phyloP scores from a whole-genome alignment of 1,284 basidiomycete genomes.

The Flammula alnicola region DNA sequence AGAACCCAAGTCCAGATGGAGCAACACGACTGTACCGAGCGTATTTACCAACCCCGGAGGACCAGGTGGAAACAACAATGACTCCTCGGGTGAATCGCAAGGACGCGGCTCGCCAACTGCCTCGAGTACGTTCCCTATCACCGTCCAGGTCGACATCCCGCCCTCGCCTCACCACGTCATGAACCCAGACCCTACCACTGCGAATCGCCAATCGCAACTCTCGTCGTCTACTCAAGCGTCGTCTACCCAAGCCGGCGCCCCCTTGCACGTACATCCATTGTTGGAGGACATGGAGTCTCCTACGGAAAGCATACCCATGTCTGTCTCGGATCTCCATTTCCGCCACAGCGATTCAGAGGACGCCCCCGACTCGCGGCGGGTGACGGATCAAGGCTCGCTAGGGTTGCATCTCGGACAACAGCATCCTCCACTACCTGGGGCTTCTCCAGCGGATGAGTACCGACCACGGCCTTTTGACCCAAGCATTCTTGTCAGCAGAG shows the following conservation, averaged over 20 bases:
- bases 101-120: constrained; percentile 14
- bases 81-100: constrained; percentile 20
- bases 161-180: constrained; percentile 41
- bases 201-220: constrained; percentile 3
- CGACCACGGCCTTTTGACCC: constrained; percentile 22
- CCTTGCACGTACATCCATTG: constrained; percentile 26
- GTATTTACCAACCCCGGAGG: constrained; percentile 18
- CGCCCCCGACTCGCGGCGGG: too few relatives aligned
- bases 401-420: constrained; percentile 53
- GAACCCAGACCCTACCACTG: constrained; percentile 13
- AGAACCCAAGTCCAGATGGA: constrained; percentile 39
- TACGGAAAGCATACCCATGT: constrained; percentile 68
- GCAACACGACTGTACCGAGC: constrained; percentile 37
- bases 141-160: constrained; percentile 48
- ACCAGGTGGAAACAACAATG: not conserved
- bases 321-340: constrained; percentile 71
- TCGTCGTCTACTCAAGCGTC: constrained; percentile 1
- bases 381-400: constrained; percentile 36
- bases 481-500: constrained; percentile 31
- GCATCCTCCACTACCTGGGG: too few relatives aligned
- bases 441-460: constrained; percentile 17
- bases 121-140: constrained; percentile 38
- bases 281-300: constrained; percentile 48
- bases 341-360: constrained; percentile 55
- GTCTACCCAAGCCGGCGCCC: constrained; percentile 16